These are phyloP conservation scores for Helotiales sp. DNA, from an alignment of 2,329 filamentous ascomycete genomes.

Conservation along the genomic window DNA sequence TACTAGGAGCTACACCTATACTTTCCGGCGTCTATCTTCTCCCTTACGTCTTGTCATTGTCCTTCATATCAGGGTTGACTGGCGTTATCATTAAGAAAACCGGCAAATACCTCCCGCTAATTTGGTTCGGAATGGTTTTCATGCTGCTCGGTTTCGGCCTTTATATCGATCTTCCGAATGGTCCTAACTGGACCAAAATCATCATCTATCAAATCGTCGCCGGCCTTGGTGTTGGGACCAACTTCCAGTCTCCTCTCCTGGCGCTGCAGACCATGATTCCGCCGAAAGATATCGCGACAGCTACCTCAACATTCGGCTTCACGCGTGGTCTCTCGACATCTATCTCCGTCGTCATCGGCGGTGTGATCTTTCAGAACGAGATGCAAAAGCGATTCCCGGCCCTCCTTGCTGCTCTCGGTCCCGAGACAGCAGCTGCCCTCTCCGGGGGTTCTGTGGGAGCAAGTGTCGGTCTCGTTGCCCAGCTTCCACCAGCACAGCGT, in stretches of 20 bases:
- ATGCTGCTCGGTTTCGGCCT: slow-evolving; percentile 69
- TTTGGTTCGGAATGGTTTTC: slow-evolving; percentile 62
- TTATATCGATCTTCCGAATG: slow-evolving; percentile 64
- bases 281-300: slow-evolving; percentile 68
- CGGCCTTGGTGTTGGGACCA: slow-evolving; percentile 68
- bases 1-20: slow-evolving; percentile 55
- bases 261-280: slow-evolving; percentile 68
- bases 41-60: slow-evolving; percentile 71
- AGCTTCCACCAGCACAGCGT: slow-evolving; percentile 31
- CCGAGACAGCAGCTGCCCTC: slow-evolving; percentile 31
- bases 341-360: slow-evolving; percentile 54
- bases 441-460: slow-evolving; percentile 39
- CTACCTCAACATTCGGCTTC: slow-evolving; percentile 68
- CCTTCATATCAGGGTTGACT: slow-evolving; percentile 62
- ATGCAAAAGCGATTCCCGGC: slow-evolving; percentile 38
- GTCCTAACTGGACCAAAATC: slow-evolving; percentile 59
- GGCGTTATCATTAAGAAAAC: slow-evolving; percentile 66
- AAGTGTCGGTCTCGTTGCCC: slow-evolving; percentile 35
- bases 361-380: slow-evolving; percentile 57
- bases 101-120: slow-evolving; percentile 66
- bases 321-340: slow-evolving; percentile 56
- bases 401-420: slow-evolving; percentile 35
- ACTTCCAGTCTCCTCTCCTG: slow-evolving; percentile 72
- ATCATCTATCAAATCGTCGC: slow-evolving; percentile 66
- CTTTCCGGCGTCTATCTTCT: slow-evolving; percentile 78